phyloP scores from a whole-genome alignment of 106 monocot genomes.

The Apostasia shenzhenica region DNA sequence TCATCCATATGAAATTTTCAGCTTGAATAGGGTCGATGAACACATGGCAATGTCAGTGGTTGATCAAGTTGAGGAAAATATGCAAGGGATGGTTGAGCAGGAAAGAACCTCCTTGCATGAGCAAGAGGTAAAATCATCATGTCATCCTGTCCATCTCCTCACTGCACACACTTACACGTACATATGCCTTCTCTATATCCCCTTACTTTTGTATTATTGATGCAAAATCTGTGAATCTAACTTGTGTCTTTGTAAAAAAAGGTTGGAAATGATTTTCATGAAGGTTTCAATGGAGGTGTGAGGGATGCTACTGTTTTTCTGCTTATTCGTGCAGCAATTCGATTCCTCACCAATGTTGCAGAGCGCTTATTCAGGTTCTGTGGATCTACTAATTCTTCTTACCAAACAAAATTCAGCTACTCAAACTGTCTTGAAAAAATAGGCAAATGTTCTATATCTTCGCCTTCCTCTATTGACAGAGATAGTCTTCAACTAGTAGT shows the following conservation, averaged over 20 bases:
- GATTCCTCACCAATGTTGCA: conserved; percentile 42
- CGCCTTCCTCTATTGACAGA: background rate
- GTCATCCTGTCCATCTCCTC: too few species aligned
- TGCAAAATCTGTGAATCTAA: background rate
- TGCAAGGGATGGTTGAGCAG: conserved; percentile 20
- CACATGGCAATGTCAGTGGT: conserved; percentile 5
- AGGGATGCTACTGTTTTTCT: conserved; percentile 26
- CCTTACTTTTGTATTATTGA: background rate
- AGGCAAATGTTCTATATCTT: conserved; percentile 3
- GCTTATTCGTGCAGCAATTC: conserved; percentile 27
- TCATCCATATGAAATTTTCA: conserved; percentile 62
- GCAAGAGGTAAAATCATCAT: conserved; percentile 7
- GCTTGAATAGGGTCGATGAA: conserved; percentile 42
- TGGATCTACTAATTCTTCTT: conserved; percentile 15
- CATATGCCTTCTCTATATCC: background rate
- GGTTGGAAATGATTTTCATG: conserved; percentile 20
- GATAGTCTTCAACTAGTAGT: background rate
- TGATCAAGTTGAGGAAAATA: conserved; percentile 25
- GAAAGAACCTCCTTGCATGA: conserved; percentile 19
- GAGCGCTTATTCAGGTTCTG: conserved; percentile 27
- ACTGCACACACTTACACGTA: background rate
- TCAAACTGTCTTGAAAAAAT: conserved; percentile 15
- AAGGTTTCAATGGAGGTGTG: conserved; percentile 20
- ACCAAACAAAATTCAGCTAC: background rate
- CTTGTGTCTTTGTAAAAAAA: conserved; percentile 2